phyloP scores from a whole-genome alignment of 305 asterid genomes.

The Fraxinus greggii region DNA sequence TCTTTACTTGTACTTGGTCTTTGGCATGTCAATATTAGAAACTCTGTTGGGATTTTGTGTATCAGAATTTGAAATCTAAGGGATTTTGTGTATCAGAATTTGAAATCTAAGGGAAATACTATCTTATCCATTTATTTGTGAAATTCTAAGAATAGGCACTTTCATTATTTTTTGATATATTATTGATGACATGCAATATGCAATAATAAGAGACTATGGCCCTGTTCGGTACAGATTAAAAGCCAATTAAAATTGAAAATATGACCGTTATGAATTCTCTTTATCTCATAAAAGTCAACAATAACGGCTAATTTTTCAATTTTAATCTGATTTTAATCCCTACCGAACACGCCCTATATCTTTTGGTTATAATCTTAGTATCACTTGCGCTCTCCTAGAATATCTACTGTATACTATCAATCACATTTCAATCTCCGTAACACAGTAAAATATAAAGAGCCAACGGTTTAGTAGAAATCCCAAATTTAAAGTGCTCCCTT shows the following conservation, averaged over 20 bases:
- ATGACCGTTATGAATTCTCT: too few species aligned
- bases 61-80: neutral
- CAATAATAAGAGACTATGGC: neutral
- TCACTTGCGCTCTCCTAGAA: neutral
- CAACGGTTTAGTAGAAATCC: neutral
- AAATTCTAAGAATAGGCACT: neutral
- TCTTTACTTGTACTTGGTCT: neutral
- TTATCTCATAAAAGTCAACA: too few species aligned
- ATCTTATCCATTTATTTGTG: neutral
- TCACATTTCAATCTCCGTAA: neutral
- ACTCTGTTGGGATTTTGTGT: neutral
- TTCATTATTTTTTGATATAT: neutral
- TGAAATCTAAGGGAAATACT: neutral
- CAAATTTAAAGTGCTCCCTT: neutral
- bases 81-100: slow-evolving; percentile 1
- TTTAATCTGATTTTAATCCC: too few species aligned
- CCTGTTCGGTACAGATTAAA: too few species aligned
- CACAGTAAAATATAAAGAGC: neutral
- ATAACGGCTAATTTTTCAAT: too few species aligned
- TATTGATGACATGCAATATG: neutral
- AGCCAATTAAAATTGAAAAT: too few species aligned
- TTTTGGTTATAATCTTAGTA: neutral
- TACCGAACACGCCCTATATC: too few species aligned
- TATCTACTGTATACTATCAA: neutral
- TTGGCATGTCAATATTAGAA: neutral